Evolutionary conservation across 2,329 filamentous ascomycete genomes (phyloP).

Genomic region (Penicillium sp.): DNA sequence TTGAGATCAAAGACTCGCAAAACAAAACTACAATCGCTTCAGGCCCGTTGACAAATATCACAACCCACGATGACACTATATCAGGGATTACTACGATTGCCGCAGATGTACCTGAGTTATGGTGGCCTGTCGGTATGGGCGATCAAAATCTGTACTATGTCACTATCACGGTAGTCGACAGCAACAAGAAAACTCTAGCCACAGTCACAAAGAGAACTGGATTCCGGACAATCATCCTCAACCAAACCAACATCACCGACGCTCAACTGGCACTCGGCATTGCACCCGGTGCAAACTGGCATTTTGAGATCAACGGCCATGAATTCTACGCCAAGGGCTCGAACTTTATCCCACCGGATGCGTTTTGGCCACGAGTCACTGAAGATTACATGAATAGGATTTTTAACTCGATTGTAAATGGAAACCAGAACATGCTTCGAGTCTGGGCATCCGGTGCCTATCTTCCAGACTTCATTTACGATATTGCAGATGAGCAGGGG

Average conservation of each 20-base stretch:
- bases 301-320: slow-evolving; percentile 63
- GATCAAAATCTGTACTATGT: slow-evolving; percentile 56
- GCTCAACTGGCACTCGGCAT: slow-evolving; percentile 53
- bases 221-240: slow-evolving; percentile 60
- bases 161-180: slow-evolving; percentile 46
- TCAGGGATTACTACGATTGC: slow-evolving; percentile 48
- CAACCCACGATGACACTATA: slow-evolving; percentile 41
- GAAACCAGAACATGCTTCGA: slow-evolving; percentile 62
- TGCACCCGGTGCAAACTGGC: slow-evolving; percentile 57
- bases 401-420: slow-evolving; percentile 53
- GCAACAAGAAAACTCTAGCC: slow-evolving; percentile 35
- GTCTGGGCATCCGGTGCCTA: slow-evolving; percentile 61
- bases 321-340: slow-evolving; percentile 63
- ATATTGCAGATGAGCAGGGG: slow-evolving; percentile 59
- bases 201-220: slow-evolving; percentile 53
- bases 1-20: slow-evolving; percentile 43
- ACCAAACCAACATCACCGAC: slow-evolving; percentile 52
- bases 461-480: slow-evolving; percentile 59
- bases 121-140: slow-evolving; percentile 60
- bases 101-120: slow-evolving; percentile 48
- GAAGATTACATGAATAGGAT: slow-evolving; percentile 48
- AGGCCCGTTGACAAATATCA: slow-evolving; percentile 39
- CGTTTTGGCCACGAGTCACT: slow-evolving; percentile 61
- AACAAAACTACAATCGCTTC: slow-evolving; percentile 38
- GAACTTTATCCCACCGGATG: slow-evolving; percentile 61